A percentile compares a stretch with the other conserved stretches of the same genome.
These are phyloP conservation scores for Polymyxa betae DNA, from an alignment of 208 protist genomes.

Conservation along the genomic window DNA sequence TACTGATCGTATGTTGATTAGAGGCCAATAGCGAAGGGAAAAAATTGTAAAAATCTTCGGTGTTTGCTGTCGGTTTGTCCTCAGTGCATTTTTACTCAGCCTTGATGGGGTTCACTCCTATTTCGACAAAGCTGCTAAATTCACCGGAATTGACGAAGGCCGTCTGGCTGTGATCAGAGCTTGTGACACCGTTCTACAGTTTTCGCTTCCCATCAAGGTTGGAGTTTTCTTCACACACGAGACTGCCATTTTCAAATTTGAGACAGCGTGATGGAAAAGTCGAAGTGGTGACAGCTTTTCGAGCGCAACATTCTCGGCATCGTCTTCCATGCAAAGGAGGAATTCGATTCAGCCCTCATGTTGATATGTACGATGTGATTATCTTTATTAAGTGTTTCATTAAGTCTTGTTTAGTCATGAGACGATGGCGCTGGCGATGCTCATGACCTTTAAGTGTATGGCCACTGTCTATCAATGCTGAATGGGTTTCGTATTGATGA, in stretches of 20 bases:
- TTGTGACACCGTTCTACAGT: constrained; percentile 35
- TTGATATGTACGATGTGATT: constrained; percentile 71
- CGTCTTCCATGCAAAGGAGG: constrained; percentile 80
- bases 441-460: constrained; percentile 85
- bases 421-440: constrained; percentile 75
- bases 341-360: constrained; percentile 75
- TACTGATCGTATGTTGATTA: too few species aligned
- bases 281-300: constrained; percentile 68
- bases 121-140: constrained; percentile 49
- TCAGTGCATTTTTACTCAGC: not conserved
- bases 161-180: constrained; percentile 4
- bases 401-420: constrained; percentile 61
- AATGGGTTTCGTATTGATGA: not conserved
- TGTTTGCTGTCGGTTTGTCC: not conserved
- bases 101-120: constrained; percentile 23
- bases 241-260: not conserved
- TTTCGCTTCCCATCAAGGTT: constrained; percentile 51
- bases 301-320: constrained; percentile 81
- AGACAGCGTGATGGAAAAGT: constrained; percentile 43
- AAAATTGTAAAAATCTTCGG: constrained; percentile 5
- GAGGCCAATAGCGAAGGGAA: not conserved
- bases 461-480: constrained; percentile 79
- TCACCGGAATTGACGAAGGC: not conserved
- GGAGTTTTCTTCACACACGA: not conserved
- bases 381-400: not conserved